Evolutionary conservation across 345 rosid species (phyloP).

Genomic region (Trapa bicornis): DNA sequence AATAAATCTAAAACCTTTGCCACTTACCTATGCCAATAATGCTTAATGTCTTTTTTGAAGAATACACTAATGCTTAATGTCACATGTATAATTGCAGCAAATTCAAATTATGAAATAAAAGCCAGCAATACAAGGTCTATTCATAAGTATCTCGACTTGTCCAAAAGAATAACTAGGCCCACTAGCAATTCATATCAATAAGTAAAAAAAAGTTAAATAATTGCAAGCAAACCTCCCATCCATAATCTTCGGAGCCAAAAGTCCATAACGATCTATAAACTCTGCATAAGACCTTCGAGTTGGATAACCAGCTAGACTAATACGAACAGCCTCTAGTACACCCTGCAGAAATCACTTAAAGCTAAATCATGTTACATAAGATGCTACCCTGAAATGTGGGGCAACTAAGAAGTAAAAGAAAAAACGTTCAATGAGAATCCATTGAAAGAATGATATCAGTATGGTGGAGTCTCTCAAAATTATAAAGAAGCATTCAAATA

Average conservation of each 20-base stretch:
- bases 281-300: slow-evolving; percentile 75
- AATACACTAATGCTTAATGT: not conserved
- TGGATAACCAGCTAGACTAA: slow-evolving; percentile 96
- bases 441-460: not conserved
- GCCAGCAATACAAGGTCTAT: not conserved
- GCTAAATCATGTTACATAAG: not conserved
- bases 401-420: not conserved
- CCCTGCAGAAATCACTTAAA: slow-evolving; percentile 36
- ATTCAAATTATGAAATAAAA: not conserved
- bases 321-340: slow-evolving; percentile 95
- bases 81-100: not conserved
- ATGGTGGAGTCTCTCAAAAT: not conserved
- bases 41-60: not conserved
- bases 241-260: slow-evolving; percentile 55
- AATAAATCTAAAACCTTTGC: not conserved
- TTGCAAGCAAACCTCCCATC: slow-evolving; percentile 49
- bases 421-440: not conserved
- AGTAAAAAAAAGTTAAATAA: not conserved
- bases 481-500: not conserved
- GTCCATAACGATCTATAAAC: slow-evolving; percentile 91
- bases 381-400: not conserved
- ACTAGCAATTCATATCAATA: not conserved
- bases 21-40: not conserved
- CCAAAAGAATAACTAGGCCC: not conserved
- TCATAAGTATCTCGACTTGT: not conserved